Base-by-base conservation (phyloP, 2,329 filamentous ascomycete genomes). In the Chaetothyriales sp. region DNA sequence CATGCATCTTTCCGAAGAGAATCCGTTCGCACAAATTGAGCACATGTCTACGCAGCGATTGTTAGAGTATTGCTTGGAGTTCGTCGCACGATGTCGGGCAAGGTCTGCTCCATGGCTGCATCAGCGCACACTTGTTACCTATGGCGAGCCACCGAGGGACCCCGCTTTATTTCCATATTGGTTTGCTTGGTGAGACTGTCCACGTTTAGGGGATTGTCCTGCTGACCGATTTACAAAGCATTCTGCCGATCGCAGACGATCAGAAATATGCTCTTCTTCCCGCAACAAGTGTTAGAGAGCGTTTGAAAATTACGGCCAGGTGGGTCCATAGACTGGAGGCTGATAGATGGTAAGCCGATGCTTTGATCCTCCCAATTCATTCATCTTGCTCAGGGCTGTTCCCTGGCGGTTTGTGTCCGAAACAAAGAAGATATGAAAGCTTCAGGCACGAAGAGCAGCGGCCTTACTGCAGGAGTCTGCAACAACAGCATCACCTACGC, bases 121-220 rank as follows among this genome's bases (percentile, higher is more conserved):
- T 51, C 76, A 81, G 43, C 78, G 83, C 7, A 82, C 89, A 33
- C 70, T 89, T 28, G 70, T 79, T 29, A 81, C 85, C 5, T 92
- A 90, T 58, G 89, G 89, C 10, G 79, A 85, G 53, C 83, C 83
- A 18, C 89, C 88, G 0, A 73, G 78, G 15, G 86, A 94, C 61
- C 82, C 87, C 0, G 82, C 82, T 2, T 66, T 80, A 1, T 92
- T 95, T 59, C 86, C 89, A 0, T 95, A 89, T 76, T 95, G 89
- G 89, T 84, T 95, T 59, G 89, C 85, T 8, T 40, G 33, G 33
- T 40, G 33, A 40, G 33, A 40, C 15, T 40, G 33, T 15, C 33
- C 10, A 15, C 33, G 9, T 40, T 40, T 40, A 2, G 13, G 13
- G 33, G 33, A 15, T 40, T 15, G 10, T 40, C 33, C 13, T 40